Conservation (phyloP, 257 asterid species). For the Thymus quinquecostatus region DNA sequence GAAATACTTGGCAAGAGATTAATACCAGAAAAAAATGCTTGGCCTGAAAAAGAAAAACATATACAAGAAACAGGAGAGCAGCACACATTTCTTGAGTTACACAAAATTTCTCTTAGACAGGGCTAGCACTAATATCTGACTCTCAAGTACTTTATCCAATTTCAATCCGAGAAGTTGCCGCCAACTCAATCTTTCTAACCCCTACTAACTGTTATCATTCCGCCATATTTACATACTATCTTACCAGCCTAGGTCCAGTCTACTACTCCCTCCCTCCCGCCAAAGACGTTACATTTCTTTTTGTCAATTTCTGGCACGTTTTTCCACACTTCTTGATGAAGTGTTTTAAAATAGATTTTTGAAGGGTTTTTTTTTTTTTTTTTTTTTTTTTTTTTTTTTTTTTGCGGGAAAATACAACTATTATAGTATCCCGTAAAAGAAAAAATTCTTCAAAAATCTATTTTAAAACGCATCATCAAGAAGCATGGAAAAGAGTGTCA, state of each 20-base stretch:
- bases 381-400: too few relatives aligned
- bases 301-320: too few relatives aligned
- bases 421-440: too few relatives aligned
- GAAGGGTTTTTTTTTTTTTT: too few relatives aligned
- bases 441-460: too few relatives aligned
- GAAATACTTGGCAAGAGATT: neutral
- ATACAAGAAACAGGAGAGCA: neutral
- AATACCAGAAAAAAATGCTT: too few relatives aligned
- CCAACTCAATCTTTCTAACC: neutral
- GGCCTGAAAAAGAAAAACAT: neutral
- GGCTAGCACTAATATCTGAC: neutral
- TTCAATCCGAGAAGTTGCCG: neutral
- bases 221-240: neutral
- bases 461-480: too few relatives aligned
- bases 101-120: neutral
- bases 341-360: too few relatives aligned
- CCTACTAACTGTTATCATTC: neutral
- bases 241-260: constrained; percentile 1
- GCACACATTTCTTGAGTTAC: neutral
- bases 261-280: neutral
- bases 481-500: too few relatives aligned
- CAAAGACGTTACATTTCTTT: too few relatives aligned
- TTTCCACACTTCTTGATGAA: too few relatives aligned
- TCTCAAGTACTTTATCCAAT: neutral
- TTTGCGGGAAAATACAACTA: too few relatives aligned